Evolutionary conservation across 164 flowering plant genomes (phyloP), one percentile per base, ranked within the genome.

Genomic region (Magnolia kwangsiensis): DNA sequence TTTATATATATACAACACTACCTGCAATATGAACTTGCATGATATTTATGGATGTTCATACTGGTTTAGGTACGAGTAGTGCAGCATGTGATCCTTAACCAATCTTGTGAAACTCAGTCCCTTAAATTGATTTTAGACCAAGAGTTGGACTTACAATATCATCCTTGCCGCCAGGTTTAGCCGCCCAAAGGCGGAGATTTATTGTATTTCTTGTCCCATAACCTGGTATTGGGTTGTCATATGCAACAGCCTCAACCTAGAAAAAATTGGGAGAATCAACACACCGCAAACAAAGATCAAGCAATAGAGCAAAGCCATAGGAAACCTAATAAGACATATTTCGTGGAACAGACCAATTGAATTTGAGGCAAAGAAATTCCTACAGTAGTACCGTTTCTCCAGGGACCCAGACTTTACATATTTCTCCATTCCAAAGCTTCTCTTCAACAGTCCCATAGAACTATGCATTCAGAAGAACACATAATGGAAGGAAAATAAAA

Each of bases 161-260:
- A 80, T 82, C 63, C 76, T 83, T 80, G 74, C 80, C 89, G 78
- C 88, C 83, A 20, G 91, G 89, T 79, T 89, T 89, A 21, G 89
- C 89, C 55, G 89, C 89, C 92, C 92, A 89, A 3, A 89, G 83
- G 69, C 92, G 90, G 13, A 89, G 86, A 82, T 81, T 89, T 66
- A 83, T 85, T 7, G 90, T 85, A 72, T 86, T 89, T 72, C 82
- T 83, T 51, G 92, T 89, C 79, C 87, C 89, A 80, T 84, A 87
- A 73, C 92, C 92, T 73, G 89, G 90, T 71, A 89, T 82, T n/a
- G 92, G 92, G 69, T 86, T 85, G 79, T 89, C 92, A 82, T 89
- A 86, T 27, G 90, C 90, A 66, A 87, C 88, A 51, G 90, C 92
- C 82, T 89, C 90, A 75, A 89, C 90, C 90, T 87, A 74, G 19